These are phyloP conservation scores for Mortierella sp. DNA, from an alignment of 371 early-diverging fungal species.

Conservation along the genomic window DNA sequence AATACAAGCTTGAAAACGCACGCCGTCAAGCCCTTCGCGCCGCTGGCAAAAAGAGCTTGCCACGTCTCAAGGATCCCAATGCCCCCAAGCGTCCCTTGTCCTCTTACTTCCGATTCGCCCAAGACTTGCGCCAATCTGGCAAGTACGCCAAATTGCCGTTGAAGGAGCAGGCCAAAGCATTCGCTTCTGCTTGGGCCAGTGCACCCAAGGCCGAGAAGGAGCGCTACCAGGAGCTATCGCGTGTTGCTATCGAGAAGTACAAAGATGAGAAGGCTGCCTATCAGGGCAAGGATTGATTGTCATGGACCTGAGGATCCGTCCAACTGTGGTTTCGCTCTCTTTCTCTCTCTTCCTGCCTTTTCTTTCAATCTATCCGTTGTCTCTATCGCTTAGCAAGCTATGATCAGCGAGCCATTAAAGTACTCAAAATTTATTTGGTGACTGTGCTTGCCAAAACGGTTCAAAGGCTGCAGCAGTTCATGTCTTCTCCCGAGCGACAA, in stretches of 20 bases:
- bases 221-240: conserved; percentile 9
- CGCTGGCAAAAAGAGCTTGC: conserved; percentile 56
- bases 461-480: no score
- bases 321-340: no score
- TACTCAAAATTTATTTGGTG: no score
- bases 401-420: no score
- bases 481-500: no score
- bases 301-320: no score
- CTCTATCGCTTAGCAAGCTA: no score
- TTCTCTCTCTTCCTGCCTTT: no score
- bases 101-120: conserved; percentile 57
- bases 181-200: conserved; percentile 41
- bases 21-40: conserved; percentile 54
- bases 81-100: conserved; percentile 67
- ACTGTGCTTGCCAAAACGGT: no score
- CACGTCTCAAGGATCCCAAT: conserved; percentile 67
- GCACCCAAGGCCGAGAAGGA: conserved; percentile 38
- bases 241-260: conserved; percentile 16
- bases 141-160: conserved; percentile 31
- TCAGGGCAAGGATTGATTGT: conserved; percentile 2
- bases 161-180: conserved; percentile 51
- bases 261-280: conserved; percentile 38
- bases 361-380: no score
- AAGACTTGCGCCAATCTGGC: conserved; percentile 51
- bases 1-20: conserved; percentile 61